These are phyloP conservation scores for Trichoderma gracile DNA, from an alignment of 2,329 filamentous ascomycete genomes.

Conservation along the genomic window DNA sequence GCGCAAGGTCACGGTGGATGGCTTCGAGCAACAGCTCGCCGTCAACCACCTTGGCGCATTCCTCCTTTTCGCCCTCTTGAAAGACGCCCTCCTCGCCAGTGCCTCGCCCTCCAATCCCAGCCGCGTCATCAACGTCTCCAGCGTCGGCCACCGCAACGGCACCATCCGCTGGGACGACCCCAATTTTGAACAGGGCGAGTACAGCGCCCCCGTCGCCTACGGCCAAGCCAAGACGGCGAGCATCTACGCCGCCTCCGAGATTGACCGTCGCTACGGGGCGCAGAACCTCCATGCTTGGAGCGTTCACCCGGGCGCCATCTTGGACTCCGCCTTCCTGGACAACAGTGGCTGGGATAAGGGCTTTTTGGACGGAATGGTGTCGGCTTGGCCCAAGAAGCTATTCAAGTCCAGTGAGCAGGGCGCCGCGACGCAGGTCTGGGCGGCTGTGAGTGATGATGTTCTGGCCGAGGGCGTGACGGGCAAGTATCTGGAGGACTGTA, in stretches of 20 bases:
- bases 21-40: conserved; percentile 47
- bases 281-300: conserved; percentile 45
- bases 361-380: not conserved
- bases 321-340: conserved; percentile 6
- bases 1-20: conserved; percentile 29
- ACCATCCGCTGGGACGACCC: conserved; percentile 43
- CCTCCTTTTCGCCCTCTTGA: conserved; percentile 47
- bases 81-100: conserved; percentile 20
- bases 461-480: conserved; percentile 42
- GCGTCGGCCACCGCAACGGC: conserved; percentile 38
- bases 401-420: conserved; percentile 42
- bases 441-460: conserved; percentile 38
- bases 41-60: conserved; percentile 57
- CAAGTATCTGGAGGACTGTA: conserved; percentile 43
- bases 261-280: conserved; percentile 48
- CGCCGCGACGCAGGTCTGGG: conserved; percentile 48
- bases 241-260: conserved; percentile 49
- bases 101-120: conserved; percentile 13
- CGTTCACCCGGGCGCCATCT: conserved; percentile 50
- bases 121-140: conserved; percentile 21
- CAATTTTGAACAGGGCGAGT: conserved; percentile 27
- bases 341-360: conserved; percentile 10
- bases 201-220: conserved; percentile 35
- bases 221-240: conserved; percentile 43
- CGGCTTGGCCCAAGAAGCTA: not conserved